A percentile compares a stretch with the other conserved stretches of the same genome.
Evolutionary conservation across 2,329 filamentous ascomycete genomes (phyloP).

Genomic region (Phaeosphaeria sp.): DNA sequence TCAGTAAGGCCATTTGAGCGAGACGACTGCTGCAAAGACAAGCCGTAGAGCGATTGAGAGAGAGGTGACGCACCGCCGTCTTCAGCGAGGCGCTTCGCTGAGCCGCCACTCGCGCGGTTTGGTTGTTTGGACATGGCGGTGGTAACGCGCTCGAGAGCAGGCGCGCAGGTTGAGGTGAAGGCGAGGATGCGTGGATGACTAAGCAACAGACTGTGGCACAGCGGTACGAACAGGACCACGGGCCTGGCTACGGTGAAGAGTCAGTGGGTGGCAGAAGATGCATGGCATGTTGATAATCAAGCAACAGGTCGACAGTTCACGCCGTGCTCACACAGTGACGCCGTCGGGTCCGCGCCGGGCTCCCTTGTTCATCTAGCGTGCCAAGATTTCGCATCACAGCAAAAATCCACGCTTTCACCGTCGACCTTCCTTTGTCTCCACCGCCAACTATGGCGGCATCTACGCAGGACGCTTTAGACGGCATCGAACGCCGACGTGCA

Average conservation of each 20-base stretch:
- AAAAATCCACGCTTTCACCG: constrained; percentile 4
- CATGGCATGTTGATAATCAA: not conserved
- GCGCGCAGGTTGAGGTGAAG: not conserved
- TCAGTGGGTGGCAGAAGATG: not conserved
- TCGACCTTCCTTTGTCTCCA: constrained; percentile 8
- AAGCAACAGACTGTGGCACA: constrained; percentile 6
- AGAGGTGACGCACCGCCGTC: constrained; percentile 48
- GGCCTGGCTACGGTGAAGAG: not conserved
- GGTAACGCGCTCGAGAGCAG: constrained; percentile 10
- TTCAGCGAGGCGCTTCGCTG: constrained; percentile 37
- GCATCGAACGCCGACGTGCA: constrained; percentile 76
- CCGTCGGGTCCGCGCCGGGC: too few species aligned
- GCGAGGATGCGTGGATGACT: constrained; percentile 18
- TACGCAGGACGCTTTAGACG: constrained; percentile 61
- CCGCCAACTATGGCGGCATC: constrained; percentile 31
- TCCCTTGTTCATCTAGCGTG: constrained; percentile 24
- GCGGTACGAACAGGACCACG: not conserved
- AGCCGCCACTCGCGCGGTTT: constrained; percentile 34
- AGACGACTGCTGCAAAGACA: constrained; percentile 35
- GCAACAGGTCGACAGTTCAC: too few species aligned
- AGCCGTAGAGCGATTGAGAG: constrained; percentile 35
- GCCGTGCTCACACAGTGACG: too few species aligned
- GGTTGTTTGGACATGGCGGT: constrained; percentile 45
- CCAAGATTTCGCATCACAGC: constrained; percentile 18
- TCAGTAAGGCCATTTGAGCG: constrained; percentile 28